These are phyloP conservation scores for Solanum gracilifrons DNA, from an alignment of 257 asterid species.

Conservation along the genomic window DNA sequence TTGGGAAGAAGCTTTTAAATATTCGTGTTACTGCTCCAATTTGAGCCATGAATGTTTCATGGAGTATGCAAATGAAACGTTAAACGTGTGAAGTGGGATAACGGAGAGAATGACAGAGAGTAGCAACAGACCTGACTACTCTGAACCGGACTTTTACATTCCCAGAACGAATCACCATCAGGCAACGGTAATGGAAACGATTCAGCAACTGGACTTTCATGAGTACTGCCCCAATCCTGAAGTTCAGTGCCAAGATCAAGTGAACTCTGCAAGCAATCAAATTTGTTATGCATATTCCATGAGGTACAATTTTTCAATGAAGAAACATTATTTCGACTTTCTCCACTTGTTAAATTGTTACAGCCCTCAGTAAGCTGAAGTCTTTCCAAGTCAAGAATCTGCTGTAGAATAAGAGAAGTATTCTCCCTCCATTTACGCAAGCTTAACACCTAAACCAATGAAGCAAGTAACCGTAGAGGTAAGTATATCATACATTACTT, in stretches of 20 bases:
- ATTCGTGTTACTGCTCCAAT: neutral
- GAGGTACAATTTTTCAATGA: constrained; percentile 12
- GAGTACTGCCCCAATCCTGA: constrained; percentile 16
- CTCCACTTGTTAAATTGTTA: constrained; percentile 9
- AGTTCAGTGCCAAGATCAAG: constrained; percentile 16
- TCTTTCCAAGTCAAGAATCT: constrained; percentile 50
- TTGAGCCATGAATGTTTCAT: neutral
- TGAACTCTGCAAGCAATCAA: constrained; percentile 16
- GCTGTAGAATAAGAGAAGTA: constrained; percentile 37
- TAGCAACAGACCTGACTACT: neutral
- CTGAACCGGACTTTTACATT: constrained; percentile 1
- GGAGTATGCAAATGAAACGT: neutral
- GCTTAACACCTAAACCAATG: neutral
- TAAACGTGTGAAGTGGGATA: neutral
- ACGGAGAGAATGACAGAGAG: neutral
- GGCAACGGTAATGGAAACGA: constrained; percentile 12
- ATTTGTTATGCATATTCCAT: constrained; percentile 19
- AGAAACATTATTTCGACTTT: constrained; percentile 10
- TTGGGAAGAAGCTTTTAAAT: neutral
- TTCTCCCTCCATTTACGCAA: constrained; percentile 7
- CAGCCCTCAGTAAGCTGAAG: constrained; percentile 38
- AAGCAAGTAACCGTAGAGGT: neutral
- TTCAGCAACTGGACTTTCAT: constrained; percentile 21
- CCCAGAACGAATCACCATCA: constrained; percentile 1
- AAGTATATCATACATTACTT: neutral